Percentiles rank a stretch among this genome's conserved stretches.
Evolutionary conservation across 495 filamentous ascomycete species (phyloP).

Genomic region (Chaetomium tenue): DNA sequence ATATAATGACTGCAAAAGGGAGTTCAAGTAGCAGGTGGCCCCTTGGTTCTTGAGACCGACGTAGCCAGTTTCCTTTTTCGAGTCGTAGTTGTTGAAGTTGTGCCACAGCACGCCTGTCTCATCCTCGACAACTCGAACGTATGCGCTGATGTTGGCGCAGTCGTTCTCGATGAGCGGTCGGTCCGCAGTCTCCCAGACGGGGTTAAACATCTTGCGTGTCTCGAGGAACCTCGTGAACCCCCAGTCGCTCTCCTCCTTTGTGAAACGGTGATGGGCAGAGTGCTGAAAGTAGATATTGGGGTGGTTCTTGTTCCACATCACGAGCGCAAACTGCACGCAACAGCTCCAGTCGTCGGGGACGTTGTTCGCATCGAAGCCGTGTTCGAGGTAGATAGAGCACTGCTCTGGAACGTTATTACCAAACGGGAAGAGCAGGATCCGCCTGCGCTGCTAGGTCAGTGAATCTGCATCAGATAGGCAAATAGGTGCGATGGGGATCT

Average conservation of each 20-base stretch:
- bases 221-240: slow-evolving; percentile 94
- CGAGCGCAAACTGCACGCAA: slow-evolving; percentile 92
- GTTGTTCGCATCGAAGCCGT: slow-evolving; percentile 66
- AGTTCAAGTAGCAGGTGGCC: slow-evolving; percentile 98
- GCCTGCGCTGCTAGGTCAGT: slow-evolving; percentile 51
- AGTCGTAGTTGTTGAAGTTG: slow-evolving; percentile 97
- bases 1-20: slow-evolving; percentile 91
- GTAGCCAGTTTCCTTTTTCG: slow-evolving; percentile 96
- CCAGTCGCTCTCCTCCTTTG: slow-evolving; percentile 96
- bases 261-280: slow-evolving; percentile 83
- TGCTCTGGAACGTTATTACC: slow-evolving; percentile 84
- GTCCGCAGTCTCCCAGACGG: slow-evolving; percentile 58
- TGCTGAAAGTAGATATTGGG: slow-evolving; percentile 71
- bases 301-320: slow-evolving; percentile 90
- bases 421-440: slow-evolving; percentile 89
- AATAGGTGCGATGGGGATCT: neutral
- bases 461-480: neutral
- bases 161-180: slow-evolving; percentile 88
- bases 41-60: slow-evolving; percentile 97
- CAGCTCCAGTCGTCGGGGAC: slow-evolving; percentile 88
- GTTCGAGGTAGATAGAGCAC: slow-evolving; percentile 94
- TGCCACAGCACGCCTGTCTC: slow-evolving; percentile 99
- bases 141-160: slow-evolving; percentile 82
- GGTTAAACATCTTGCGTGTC: slow-evolving; percentile 73
- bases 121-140: slow-evolving; percentile 90